These are phyloP conservation scores for Tolypocladium sp. DNA, from an alignment of 2,329 filamentous ascomycete genomes.

Conservation along the genomic window DNA sequence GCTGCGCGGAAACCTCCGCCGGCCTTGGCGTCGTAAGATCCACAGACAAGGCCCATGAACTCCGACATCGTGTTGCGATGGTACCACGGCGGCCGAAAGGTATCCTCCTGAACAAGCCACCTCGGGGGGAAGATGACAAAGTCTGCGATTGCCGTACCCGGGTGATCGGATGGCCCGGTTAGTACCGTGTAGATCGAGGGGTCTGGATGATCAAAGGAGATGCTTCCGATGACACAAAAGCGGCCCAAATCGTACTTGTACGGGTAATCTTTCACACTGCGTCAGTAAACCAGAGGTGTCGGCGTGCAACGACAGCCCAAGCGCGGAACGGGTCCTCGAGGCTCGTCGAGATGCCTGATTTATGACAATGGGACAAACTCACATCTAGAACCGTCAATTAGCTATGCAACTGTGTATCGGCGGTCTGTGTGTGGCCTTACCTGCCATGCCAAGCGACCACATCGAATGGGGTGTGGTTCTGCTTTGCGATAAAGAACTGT, in stretches of 20 bases:
- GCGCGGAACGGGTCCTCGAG: neutral
- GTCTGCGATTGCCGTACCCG: slow-evolving; percentile 58
- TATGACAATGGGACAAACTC: neutral
- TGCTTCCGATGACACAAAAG: slow-evolving; percentile 64
- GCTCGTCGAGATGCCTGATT: neutral
- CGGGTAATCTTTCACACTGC: slow-evolving; percentile 43
- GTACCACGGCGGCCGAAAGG: slow-evolving; percentile 65
- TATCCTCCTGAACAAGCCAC: slow-evolving; percentile 62
- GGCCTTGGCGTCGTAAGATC: slow-evolving; percentile 52
- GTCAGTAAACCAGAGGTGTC: neutral
- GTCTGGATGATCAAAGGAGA: slow-evolving; percentile 70
- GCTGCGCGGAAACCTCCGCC: slow-evolving; percentile 50
- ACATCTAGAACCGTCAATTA: neutral
- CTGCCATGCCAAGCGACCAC: slow-evolving; percentile 75
- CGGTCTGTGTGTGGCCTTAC: slow-evolving; percentile 18
- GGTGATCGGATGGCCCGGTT: slow-evolving; percentile 49
- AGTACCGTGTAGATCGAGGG: slow-evolving; percentile 70
- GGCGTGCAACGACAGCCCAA: neutral
- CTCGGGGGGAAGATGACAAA: slow-evolving; percentile 67
- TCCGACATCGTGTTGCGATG: slow-evolving; percentile 61
- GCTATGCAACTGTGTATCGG: neutral
- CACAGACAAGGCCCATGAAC: slow-evolving; percentile 52
- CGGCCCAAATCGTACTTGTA: slow-evolving; percentile 79
- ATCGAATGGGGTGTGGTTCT: slow-evolving; percentile 68
- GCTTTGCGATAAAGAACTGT: slow-evolving; percentile 52